Conservation (phyloP, 2,329 filamentous ascomycete species). For the Trichoderma arundinaceum region DNA sequence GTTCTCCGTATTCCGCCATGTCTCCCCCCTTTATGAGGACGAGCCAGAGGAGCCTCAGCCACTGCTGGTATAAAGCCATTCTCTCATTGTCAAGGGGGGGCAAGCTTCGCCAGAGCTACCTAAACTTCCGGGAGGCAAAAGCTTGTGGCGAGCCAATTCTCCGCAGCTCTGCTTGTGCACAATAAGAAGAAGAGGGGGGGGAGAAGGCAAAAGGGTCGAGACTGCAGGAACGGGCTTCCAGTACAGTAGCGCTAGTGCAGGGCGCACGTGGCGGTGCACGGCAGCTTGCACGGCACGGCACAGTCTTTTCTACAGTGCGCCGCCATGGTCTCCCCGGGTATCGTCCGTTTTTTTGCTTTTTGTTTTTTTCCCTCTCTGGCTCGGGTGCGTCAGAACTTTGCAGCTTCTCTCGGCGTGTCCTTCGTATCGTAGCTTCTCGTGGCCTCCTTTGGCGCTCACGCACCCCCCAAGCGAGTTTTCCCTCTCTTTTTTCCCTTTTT, state of each 20-base stretch:
- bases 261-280: slow-evolving; percentile 7
- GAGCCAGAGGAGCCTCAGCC: no score
- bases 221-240: slow-evolving; percentile 10
- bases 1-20: no score
- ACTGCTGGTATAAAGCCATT: no score
- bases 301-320: neutral
- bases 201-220: neutral
- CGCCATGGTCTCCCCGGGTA: neutral
- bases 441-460: neutral
- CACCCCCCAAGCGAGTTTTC: neutral
- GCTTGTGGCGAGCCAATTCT: no score
- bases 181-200: neutral
- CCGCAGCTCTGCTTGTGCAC: no score
- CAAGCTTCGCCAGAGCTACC: no score
- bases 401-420: slow-evolving; percentile 17
- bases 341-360: neutral
- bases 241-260: slow-evolving; percentile 15
- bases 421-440: slow-evolving; percentile 8
- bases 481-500: neutral
- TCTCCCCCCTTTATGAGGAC: no score
- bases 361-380: neutral
- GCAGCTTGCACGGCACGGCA: neutral
- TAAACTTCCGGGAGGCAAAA: no score
- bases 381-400: slow-evolving; percentile 29
- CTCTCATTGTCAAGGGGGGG: no score